Evolutionary conservation across 148 eudicot species (phyloP).

Genomic region (Amaranthus hypochondriacus): DNA sequence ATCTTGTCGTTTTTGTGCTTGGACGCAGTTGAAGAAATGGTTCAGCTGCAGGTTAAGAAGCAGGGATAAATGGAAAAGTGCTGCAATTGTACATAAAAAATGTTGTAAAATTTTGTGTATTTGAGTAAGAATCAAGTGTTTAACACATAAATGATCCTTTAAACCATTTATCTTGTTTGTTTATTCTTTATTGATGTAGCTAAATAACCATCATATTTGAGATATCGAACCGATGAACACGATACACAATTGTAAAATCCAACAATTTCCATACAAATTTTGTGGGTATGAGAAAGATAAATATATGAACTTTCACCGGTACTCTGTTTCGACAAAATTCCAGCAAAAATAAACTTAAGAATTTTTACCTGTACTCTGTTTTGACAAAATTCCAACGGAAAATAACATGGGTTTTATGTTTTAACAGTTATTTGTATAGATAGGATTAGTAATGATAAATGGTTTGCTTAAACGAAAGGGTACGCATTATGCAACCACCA

Average conservation of each 20-base stretch:
- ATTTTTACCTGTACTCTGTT: conserved; percentile 5
- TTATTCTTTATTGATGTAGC: background rate
- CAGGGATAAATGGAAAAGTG: background rate
- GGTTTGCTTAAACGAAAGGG: conserved; percentile 4
- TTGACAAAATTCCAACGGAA: conserved; percentile 8
- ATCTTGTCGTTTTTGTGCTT: background rate
- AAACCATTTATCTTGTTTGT: background rate
- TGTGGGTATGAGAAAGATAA: background rate
- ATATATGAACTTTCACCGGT: background rate
- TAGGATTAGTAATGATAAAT: conserved; percentile 5
- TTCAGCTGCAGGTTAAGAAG: conserved; percentile 38
- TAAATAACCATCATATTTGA: no score
- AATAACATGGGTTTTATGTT: background rate
- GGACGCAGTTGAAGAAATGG: conserved; percentile 46
- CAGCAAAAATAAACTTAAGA: no score
- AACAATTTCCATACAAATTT: background rate
- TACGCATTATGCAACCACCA: conserved; percentile 12
- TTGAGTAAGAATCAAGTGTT: background rate
- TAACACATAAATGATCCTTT: background rate
- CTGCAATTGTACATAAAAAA: background rate
- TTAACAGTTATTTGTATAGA: conserved; percentile 10
- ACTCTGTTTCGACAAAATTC: no score
- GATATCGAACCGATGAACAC: no score
- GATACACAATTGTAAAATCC: background rate
- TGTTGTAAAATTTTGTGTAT: background rate